Evolutionary conservation across 306 rosid genomes (phyloP), one percentile per base, ranked within the genome.

Genomic region (Glycine tomentella): DNA sequence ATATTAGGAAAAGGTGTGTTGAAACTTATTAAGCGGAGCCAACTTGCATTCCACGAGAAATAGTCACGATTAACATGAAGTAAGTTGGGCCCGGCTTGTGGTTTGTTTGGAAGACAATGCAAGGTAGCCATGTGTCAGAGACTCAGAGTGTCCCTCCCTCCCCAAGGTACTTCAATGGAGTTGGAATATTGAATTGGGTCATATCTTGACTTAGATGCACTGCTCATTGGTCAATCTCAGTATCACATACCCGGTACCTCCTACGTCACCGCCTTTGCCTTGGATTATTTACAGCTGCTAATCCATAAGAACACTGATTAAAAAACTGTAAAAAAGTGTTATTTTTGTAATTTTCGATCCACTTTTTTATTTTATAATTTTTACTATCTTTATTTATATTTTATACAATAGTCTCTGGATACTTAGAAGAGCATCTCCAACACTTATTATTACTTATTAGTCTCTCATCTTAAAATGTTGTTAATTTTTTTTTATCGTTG

Each of bases 51-150:
- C 12, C 12, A 58, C 1, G 2, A 34, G 71, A 66, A 66, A 15
- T 38, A 7, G 1, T 38, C 11, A 65, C 7, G 49, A 65, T 72
- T 52, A 31, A 61, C 14, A 61, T 8, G 65, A 75, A 66, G 2
- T 72, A 25, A 2, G 16, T 50, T 59, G 59, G 74, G 14, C 45
- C 7, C 58, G 20, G 2, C 13, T 9, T 52, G 72, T 57, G 45
- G 50, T 48, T 58, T 76, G 73, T 36, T 69, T 57, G 59, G 67
- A 76, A 69, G 77, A 69, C 73, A 82, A 5, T 9, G 50, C 3
- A 9, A 52, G 20, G 15, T 3, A 20, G 66, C 1, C 45, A 65
- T 72, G 67, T 48, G 58, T 36, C 0, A 25, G 2, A 25, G 31
- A 25, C 31, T 45, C 68, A 65, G 10, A 63, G 69, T 34, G 69